A percentile compares a stretch with the other conserved stretches of the same genome.
Conservation (phyloP, 2,329 filamentous ascomycete species). For the Cytospora mali region DNA sequence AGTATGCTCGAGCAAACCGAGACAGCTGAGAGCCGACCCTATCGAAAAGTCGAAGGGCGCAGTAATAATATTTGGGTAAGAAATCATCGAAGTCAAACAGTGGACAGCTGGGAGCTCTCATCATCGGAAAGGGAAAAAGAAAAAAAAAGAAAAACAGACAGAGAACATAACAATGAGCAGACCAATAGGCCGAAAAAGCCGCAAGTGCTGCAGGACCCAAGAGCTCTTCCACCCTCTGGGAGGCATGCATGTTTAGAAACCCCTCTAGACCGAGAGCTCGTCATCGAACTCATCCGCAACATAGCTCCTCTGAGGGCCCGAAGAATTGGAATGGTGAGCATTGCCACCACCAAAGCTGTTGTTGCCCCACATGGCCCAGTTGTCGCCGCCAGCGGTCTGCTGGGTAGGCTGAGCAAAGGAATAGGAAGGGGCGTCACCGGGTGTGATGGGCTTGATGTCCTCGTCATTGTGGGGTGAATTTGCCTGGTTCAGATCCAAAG, state of each 20-base stretch:
- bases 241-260: neutral
- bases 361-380: neutral
- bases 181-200: neutral
- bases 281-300: constrained; percentile 2
- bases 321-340: neutral
- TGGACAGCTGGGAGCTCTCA: neutral
- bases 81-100: neutral
- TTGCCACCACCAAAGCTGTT: neutral
- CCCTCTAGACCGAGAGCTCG: neutral
- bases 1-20: neutral
- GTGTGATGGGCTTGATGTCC: constrained; percentile 14
- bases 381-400: neutral
- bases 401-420: constrained; percentile 11
- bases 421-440: constrained; percentile 2
- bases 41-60: neutral
- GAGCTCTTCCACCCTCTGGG: neutral
- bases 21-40: neutral
- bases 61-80: neutral
- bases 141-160: neutral
- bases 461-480: constrained; percentile 27
- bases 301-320: neutral
- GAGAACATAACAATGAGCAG: no score
- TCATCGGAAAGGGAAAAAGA: neutral
- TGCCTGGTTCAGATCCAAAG: constrained; percentile 30
- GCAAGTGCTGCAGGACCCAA: neutral